Evolutionary conservation across 2,329 filamentous ascomycete genomes (phyloP).

Genomic region (Colletotrichum chrysophilum): DNA sequence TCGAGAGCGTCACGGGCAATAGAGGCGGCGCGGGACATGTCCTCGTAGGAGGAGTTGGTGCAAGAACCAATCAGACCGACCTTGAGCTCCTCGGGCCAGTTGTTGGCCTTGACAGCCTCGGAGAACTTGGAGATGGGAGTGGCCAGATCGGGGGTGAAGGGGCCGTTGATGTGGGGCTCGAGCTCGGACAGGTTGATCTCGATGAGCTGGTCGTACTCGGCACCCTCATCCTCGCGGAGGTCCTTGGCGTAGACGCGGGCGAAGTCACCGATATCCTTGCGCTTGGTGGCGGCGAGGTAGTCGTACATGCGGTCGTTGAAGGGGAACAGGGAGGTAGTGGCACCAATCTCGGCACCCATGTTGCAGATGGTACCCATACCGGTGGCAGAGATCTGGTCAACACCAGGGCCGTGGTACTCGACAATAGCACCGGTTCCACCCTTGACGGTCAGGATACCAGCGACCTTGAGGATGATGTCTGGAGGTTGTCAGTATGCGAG

Average conservation of each 20-base stretch:
- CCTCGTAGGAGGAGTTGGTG: slow-evolving; percentile 88
- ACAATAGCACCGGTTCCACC: slow-evolving; percentile 93
- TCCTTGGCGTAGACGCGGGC: slow-evolving; percentile 83
- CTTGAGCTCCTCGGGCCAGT: slow-evolving; percentile 96
- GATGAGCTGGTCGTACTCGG: slow-evolving; percentile 94
- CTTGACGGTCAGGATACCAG: slow-evolving; percentile 96
- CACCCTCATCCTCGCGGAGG: slow-evolving; percentile 85
- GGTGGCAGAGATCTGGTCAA: slow-evolving; percentile 76
- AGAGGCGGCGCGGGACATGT: slow-evolving; percentile 92
- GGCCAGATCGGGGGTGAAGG: slow-evolving; percentile 97
- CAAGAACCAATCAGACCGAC: slow-evolving; percentile 97
- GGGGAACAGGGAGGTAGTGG: slow-evolving; percentile 94
- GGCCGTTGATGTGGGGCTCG: slow-evolving; percentile 98
- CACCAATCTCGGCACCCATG: slow-evolving; percentile 78
- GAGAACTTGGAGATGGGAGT: slow-evolving; percentile 98
- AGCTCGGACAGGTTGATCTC: slow-evolving; percentile 95
- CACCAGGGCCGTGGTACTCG: slow-evolving; percentile 77
- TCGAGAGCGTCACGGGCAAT: slow-evolving; percentile 90
- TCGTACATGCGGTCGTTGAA: slow-evolving; percentile 99
- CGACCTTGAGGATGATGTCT: slow-evolving; percentile 98
- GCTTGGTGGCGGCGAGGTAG: slow-evolving; percentile 91
- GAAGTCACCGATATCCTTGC: slow-evolving; percentile 88
- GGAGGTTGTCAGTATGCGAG: not conserved
- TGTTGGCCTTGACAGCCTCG: slow-evolving; percentile 90
- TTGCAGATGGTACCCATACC: slow-evolving; percentile 85